Evolutionary conservation across 1,139 yeast species (phyloP).

Genomic region (Zygosaccharomyces pseudobailii): DNA sequence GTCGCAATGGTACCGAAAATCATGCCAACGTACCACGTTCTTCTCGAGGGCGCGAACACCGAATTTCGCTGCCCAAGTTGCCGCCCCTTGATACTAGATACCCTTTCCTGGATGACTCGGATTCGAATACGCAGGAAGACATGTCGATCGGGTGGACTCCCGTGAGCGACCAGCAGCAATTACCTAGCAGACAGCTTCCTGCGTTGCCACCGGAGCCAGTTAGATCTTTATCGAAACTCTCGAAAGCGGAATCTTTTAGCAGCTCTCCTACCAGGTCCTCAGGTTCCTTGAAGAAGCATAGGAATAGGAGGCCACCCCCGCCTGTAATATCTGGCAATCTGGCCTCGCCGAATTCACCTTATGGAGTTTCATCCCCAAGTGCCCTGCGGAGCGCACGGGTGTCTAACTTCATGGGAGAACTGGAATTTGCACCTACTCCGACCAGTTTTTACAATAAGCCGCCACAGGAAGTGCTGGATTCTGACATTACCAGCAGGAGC

Average conservation of each 20-base stretch:
- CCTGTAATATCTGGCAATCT: slow-evolving; percentile 9
- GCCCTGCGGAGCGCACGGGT: slow-evolving; percentile 3
- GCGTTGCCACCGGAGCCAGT: background rate
- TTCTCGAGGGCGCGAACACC: background rate
- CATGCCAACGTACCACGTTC: background rate
- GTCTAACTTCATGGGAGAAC: slow-evolving; percentile 24
- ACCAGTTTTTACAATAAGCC: slow-evolving; percentile 5
- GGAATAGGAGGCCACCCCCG: slow-evolving; percentile 17
- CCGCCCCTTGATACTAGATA: slow-evolving; percentile 29
- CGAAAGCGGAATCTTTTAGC: slow-evolving; percentile 1
- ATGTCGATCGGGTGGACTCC: slow-evolving; percentile 24
- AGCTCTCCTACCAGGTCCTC: slow-evolving; percentile 4
- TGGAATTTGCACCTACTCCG: slow-evolving; percentile 5
- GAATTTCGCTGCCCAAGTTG: slow-evolving; percentile 21
- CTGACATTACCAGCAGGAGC: background rate
- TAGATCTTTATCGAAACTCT: background rate
- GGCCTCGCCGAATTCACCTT: slow-evolving; percentile 7
- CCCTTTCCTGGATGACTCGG: slow-evolving; percentile 14
- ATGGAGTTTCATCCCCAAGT: slow-evolving; percentile 1
- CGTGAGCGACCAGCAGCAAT: slow-evolving; percentile 8
- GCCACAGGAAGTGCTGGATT: slow-evolving; percentile 9
- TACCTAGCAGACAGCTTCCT: background rate
- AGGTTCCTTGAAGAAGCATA: slow-evolving; percentile 1
- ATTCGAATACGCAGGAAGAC: slow-evolving; percentile 6
- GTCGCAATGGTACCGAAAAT: background rate